These are phyloP conservation scores for Chrysanthemum makinoi DNA, from an alignment of 129 eudicot genomes.

Conservation along the genomic window DNA sequence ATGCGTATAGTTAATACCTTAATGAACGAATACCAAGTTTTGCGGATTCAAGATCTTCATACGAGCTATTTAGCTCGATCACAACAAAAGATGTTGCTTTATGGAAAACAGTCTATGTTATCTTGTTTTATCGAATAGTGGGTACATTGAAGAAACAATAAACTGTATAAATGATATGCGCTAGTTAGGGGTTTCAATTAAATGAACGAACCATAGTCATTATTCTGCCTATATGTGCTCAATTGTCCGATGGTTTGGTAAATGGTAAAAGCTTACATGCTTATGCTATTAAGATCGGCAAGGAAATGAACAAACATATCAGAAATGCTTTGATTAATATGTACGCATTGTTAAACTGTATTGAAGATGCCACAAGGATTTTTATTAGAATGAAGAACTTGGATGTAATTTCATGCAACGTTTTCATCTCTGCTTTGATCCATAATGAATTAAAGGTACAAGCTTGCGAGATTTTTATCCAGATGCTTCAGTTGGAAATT, in stretches of 20 bases:
- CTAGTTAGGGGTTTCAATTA: slow-evolving; percentile 32
- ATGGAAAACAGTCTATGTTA: slow-evolving; percentile 59
- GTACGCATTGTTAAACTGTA: slow-evolving; percentile 33
- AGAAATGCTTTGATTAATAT: slow-evolving; percentile 44
- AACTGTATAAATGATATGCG: slow-evolving; percentile 35
- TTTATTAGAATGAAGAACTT: slow-evolving; percentile 24
- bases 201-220: slow-evolving; percentile 45
- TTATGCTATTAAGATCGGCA: slow-evolving; percentile 40
- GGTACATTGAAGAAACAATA: slow-evolving; percentile 31
- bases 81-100: slow-evolving; percentile 39
- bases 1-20: slow-evolving; percentile 34
- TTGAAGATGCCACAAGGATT: slow-evolving; percentile 36
- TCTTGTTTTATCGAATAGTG: slow-evolving; percentile 40
- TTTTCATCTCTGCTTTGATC: slow-evolving; percentile 40
- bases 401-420: slow-evolving; percentile 49
- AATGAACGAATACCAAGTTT: slow-evolving; percentile 44
- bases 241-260: slow-evolving; percentile 33
- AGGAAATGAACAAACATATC: slow-evolving; percentile 31
- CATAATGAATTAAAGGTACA: slow-evolving; percentile 27
- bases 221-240: slow-evolving; percentile 35
- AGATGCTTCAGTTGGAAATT: slow-evolving; percentile 36
- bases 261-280: slow-evolving; percentile 50
- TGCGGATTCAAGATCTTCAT: slow-evolving; percentile 32
- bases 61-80: slow-evolving; percentile 41
- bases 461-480: slow-evolving; percentile 39